Percentiles rank a stretch among this genome's conserved stretches.
phyloP scores from a whole-genome alignment of 1,284 basidiomycete species.

The Pascua guehoae region DNA sequence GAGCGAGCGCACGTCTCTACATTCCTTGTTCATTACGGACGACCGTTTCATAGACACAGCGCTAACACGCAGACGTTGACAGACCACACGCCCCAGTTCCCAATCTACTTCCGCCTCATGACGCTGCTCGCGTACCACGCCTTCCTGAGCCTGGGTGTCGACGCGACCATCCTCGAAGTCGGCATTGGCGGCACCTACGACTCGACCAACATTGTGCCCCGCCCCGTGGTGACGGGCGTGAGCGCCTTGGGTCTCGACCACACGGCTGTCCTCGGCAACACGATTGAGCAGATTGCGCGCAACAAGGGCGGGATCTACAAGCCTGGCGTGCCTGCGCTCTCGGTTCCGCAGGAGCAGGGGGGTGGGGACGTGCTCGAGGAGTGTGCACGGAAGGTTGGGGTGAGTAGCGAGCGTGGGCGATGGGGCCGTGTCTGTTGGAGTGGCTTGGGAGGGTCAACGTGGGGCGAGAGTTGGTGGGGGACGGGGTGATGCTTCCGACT shows the following conservation, averaged over 20 bases:
- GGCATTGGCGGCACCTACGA: conserved; percentile 94
- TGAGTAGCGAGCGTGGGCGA: conserved; percentile 28
- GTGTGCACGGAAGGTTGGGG: conserved; percentile 66
- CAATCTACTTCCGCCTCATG: conserved; percentile 90
- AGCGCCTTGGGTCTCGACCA: conserved; percentile 92
- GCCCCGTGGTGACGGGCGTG: conserved; percentile 82
- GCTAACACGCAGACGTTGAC: conserved; percentile 42
- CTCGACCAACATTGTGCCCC: conserved; percentile 92
- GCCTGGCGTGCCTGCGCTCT: conserved; percentile 77
- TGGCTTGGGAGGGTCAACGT: too few species aligned
- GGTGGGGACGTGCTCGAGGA: conserved; percentile 65
- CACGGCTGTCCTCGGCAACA: conserved; percentile 83
- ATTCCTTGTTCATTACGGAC: too few species aligned
- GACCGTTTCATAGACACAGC: background rate
- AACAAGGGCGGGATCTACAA: conserved; percentile 99
- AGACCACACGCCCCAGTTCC: conserved; percentile 59
- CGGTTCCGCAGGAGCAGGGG: conserved; percentile 69
- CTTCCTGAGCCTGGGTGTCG: conserved; percentile 68
- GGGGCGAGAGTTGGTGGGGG: too few species aligned
- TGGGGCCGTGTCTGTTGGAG: background rate
- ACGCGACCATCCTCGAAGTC: conserved; percentile 92
- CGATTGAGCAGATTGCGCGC: conserved; percentile 82
- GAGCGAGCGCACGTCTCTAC: too few species aligned
- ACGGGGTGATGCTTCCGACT: too few species aligned
- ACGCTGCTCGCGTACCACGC: conserved; percentile 90